phyloP scores from a whole-genome alignment of 257 asterid species.

The Rauvolfia tetraphylla region DNA sequence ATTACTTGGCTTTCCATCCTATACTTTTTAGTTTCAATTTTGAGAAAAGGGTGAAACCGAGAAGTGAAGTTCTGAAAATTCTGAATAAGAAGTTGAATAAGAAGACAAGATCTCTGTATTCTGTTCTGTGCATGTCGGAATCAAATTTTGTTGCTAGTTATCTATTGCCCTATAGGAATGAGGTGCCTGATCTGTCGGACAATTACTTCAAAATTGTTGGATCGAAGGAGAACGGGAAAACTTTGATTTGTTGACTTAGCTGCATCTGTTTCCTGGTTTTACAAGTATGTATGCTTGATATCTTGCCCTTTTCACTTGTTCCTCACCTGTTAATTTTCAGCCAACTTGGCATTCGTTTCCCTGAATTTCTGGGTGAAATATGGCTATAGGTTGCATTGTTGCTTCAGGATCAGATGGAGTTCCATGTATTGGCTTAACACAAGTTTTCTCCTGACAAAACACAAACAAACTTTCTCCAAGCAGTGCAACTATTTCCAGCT shows the following conservation, averaged over 20 bases:
- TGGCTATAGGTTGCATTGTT: no score
- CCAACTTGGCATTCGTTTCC: no score
- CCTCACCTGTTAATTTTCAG: no score
- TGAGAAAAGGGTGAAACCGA: slow-evolving; percentile 20
- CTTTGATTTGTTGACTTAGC: neutral
- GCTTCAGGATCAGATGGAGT: neutral
- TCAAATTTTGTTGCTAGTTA: slow-evolving; percentile 10
- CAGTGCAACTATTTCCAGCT: no score
- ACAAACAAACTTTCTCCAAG: no score
- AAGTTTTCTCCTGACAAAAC: no score
- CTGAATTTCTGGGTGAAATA: no score
- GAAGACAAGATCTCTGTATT: neutral
- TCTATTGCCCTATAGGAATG: slow-evolving; percentile 23
- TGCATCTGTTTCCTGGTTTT: neutral
- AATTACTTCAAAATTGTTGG: slow-evolving; percentile 1
- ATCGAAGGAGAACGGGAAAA: neutral
- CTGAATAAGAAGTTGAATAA: neutral
- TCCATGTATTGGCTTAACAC: no score
- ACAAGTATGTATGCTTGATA: no score
- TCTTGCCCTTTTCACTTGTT: no score
- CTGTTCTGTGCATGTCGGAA: slow-evolving; percentile 2
- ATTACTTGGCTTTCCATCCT: slow-evolving; percentile 9
- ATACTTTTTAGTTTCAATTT: neutral
- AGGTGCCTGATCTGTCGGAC: slow-evolving; percentile 2
- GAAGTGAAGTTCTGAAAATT: slow-evolving; percentile 13